Base-by-base conservation (phyloP, 139 green algal species). In the Ettlia oleoabundans region DNA sequence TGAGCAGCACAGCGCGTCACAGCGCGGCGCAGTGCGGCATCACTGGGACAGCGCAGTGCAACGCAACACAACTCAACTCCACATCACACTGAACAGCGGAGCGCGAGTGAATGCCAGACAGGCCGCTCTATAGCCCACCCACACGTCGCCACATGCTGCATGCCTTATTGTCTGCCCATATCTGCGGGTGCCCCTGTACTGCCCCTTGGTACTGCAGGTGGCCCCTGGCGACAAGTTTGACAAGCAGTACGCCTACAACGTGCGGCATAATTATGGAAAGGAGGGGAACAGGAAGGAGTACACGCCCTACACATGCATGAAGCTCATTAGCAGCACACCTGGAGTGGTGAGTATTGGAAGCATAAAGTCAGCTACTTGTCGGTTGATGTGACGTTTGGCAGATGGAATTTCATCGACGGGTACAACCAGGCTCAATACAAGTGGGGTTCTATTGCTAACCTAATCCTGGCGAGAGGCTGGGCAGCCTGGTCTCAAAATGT, bases 251-350 rank as follows among this genome's bases (percentile, higher is more conserved):
- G 86, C 93, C 24, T 99, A 99, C 92, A 94, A 93, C 83, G 89
- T 99, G 26, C 91, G 97, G n/a, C 92, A 99, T 91, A 97, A 97
- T 83, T 99, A 98, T 83, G 97, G 73, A 33, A 95, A 97, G 87
- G 96, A 99, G 92, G 96, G 96, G 72, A 97, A 98, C 86, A 89
- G 95, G 33, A 86, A 90, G 32, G 93, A 99, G 87, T 99, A 97
- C 91, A 96, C 92, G 1, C 93, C 96, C 76, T 92, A 95, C 81
- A 93, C 85, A 64, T 98, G 93, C 89, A 80, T 95, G 41, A 96
- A 93, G 61, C 90, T 99, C 80, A 97, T 99, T 75, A 81, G 42
- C 70, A 85, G 80, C 77, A 97, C 85, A 58, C 94, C 91, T n/a
- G 90, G 88, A 24, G 76, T 87, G 84, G 85, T 81, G 79, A 33